Conservation (phyloP, 208 protist species). For the Leishmania tropica region DNA sequence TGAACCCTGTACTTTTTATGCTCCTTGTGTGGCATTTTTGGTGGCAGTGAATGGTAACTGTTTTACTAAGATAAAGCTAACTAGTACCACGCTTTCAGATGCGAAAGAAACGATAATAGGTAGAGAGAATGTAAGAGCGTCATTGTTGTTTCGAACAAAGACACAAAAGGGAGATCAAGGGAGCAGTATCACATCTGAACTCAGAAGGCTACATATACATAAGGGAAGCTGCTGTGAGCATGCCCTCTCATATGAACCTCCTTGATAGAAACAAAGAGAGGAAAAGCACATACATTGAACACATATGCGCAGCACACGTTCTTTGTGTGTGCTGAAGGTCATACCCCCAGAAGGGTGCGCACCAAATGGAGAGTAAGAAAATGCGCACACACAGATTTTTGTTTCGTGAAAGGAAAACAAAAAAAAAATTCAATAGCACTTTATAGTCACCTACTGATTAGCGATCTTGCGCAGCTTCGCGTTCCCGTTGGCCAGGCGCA, state of each 20-base stretch:
- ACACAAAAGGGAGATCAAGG: neutral
- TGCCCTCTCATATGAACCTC: neutral
- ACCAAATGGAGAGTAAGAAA: neutral
- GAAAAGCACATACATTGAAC: too few species aligned
- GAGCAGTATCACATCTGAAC: neutral
- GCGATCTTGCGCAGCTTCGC: slow-evolving; percentile 94
- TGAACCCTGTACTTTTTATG: slow-evolving; percentile 87
- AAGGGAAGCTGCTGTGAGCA: too few species aligned
- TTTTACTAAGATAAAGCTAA: neutral
- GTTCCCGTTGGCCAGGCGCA: slow-evolving; percentile 97
- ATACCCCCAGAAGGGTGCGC: neutral
- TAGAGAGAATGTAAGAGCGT: neutral
- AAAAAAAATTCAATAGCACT: slow-evolving; percentile 7
- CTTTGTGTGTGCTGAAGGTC: neutral
- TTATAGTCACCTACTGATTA: slow-evolving; percentile 23
- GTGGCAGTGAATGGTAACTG: too few species aligned
- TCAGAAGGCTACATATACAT: neutral
- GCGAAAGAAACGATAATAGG: neutral
- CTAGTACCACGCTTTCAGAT: neutral
- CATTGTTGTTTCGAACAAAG: neutral
- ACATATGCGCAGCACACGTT: neutral
- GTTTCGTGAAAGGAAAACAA: slow-evolving; percentile 11
- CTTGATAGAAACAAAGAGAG: too few species aligned
- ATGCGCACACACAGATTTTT: neutral
- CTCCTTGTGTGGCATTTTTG: slow-evolving; percentile 81